Percentiles rank a stretch among this genome's conserved stretches.
phyloP scores from a whole-genome alignment of 768 basidiomycete species.

The Rhizopogon vulgaris region DNA sequence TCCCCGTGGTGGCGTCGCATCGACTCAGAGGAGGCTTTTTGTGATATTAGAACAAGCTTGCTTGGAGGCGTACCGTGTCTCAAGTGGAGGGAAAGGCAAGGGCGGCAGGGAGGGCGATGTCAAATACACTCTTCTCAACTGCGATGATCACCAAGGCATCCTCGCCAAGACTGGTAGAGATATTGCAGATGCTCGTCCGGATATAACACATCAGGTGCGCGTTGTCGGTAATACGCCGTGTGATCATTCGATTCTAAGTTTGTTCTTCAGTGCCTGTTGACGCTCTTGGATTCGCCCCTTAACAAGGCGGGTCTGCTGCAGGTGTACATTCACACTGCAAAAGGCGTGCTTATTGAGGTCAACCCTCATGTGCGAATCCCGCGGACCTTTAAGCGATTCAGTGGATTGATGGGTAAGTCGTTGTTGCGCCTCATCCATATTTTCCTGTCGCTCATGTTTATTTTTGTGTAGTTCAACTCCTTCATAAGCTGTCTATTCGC shows the following conservation, averaged over 20 bases:
- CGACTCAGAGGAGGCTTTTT: conserved; percentile 64
- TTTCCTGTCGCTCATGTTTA: conserved; percentile 4
- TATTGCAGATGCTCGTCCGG: conserved; percentile 97
- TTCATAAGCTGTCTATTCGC: conserved; percentile 92
- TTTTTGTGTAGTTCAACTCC: conserved; percentile 71
- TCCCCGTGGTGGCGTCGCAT: conserved; percentile 45
- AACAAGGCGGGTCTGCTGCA: conserved; percentile 97
- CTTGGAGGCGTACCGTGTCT: conserved; percentile 89
- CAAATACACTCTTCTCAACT: conserved; percentile 95
- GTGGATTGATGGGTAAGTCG: conserved; percentile 89
- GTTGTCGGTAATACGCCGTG: neutral
- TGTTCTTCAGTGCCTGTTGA: conserved; percentile 80
- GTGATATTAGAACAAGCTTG: conserved; percentile 94
- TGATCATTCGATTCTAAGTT: conserved; percentile 3
- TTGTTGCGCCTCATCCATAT: neutral
- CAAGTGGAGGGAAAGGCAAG: conserved; percentile 49
- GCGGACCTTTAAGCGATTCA: conserved; percentile 97
- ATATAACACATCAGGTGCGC: conserved; percentile 95
- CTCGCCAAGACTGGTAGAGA: conserved; percentile 96
- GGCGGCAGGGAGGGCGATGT: conserved; percentile 63
- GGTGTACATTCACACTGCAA: conserved; percentile 97
- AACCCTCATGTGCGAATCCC: conserved; percentile 98
- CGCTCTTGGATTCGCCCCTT: conserved; percentile 92
- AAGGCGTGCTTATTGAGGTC: conserved; percentile 94
- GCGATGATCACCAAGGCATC: conserved; percentile 98